Conservation (phyloP, 495 filamentous ascomycete species). For the Elaphomyces granulatus region DNA sequence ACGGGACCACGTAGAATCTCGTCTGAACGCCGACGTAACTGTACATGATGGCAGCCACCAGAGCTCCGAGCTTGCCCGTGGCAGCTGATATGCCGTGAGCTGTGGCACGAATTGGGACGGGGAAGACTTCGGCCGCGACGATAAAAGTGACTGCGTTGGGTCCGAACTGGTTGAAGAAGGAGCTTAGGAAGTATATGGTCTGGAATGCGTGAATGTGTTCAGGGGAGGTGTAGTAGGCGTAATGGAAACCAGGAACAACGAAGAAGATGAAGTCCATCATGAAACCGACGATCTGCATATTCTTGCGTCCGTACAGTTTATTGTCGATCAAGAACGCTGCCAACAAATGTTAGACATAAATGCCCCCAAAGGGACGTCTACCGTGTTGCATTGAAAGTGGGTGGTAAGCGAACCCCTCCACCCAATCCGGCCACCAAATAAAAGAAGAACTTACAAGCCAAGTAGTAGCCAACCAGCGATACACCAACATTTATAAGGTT, state of each 20-base stretch:
- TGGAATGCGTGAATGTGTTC: constrained; percentile 66
- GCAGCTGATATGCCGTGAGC: constrained; percentile 84
- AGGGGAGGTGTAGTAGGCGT: constrained; percentile 53
- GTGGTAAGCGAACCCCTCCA: constrained; percentile 10
- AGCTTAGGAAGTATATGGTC: constrained; percentile 81
- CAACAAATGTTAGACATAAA: not conserved
- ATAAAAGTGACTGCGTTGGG: constrained; percentile 88
- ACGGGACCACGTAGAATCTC: constrained; percentile 79
- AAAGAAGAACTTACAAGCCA: constrained; percentile 9
- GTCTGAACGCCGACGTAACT: constrained; percentile 68
- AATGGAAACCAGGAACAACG: constrained; percentile 71
- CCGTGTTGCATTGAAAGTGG: not conserved
- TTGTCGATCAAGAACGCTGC: constrained; percentile 66
- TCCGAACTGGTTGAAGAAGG: constrained; percentile 94
- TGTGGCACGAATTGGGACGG: constrained; percentile 76
- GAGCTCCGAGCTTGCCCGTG: constrained; percentile 68
- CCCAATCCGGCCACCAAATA: too few relatives aligned
- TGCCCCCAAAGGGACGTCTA: too few relatives aligned
- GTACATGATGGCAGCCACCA: constrained; percentile 70
- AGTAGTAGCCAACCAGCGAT: constrained; percentile 70
- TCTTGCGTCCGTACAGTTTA: constrained; percentile 82
- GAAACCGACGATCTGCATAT: constrained; percentile 87
- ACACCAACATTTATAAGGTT: constrained; percentile 77
- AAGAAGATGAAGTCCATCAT: constrained; percentile 76
- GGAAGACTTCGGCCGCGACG: constrained; percentile 81